Conservation (phyloP, 2,329 filamentous ascomycete genomes). For the Fusarium sp. region DNA sequence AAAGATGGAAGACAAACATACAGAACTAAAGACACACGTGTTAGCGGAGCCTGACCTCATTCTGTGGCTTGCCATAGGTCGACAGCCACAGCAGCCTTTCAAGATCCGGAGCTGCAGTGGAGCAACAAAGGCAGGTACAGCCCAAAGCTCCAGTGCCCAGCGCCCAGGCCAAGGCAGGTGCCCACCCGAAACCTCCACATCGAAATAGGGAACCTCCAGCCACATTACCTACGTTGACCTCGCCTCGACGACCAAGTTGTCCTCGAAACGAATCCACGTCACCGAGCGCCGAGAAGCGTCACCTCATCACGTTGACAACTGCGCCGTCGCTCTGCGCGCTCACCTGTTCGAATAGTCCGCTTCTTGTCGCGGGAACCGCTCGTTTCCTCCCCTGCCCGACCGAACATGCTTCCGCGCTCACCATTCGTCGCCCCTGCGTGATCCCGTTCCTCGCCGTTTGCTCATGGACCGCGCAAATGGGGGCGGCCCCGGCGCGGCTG, state of each 20-base stretch:
- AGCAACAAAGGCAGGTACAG: constrained; percentile 35
- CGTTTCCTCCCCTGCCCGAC: constrained; percentile 12
- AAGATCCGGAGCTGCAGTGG: constrained; percentile 28
- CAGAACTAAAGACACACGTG: not conserved
- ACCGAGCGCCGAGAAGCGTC: constrained; percentile 1
- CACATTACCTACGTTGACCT: constrained; percentile 30
- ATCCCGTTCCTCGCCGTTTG: constrained; percentile 34
- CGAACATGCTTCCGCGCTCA: constrained; percentile 47
- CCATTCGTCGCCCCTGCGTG: constrained; percentile 40
- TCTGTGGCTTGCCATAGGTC: constrained; percentile 25
- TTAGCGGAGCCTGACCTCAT: constrained; percentile 30
- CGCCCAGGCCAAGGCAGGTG: constrained; percentile 12
- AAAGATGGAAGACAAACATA: not conserved
- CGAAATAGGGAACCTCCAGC: constrained; percentile 41
- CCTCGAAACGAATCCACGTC: constrained; percentile 31
- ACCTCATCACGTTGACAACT: constrained; percentile 4
- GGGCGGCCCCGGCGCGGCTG: constrained; percentile 49
- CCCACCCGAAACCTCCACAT: constrained; percentile 38
- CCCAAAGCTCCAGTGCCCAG: constrained; percentile 14
- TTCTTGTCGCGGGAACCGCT: not conserved
- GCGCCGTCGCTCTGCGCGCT: constrained; percentile 13
- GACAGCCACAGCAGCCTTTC: constrained; percentile 1
- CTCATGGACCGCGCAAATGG: constrained; percentile 56
- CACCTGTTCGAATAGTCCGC: constrained; percentile 1
- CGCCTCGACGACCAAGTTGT: constrained; percentile 37